Evolutionary conservation across 1,284 basidiomycete species (phyloP), one percentile per base, ranked within the genome.

Genomic region (Apiotrichum domesticum): DNA sequence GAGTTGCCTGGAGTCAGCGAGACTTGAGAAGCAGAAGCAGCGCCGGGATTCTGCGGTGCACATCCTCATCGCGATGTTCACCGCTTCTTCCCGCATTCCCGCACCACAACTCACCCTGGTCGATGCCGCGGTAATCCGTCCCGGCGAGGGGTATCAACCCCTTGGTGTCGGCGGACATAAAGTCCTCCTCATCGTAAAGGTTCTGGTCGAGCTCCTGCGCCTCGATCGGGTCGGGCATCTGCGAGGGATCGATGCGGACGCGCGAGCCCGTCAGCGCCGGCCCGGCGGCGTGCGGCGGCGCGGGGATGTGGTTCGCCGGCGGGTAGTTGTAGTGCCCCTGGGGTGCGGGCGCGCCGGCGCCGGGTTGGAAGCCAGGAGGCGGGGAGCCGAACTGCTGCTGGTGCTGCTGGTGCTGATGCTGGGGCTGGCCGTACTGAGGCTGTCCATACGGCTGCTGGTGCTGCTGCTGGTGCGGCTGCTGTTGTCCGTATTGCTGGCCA

Each of bases 171-270:
- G 79, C 79, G 4, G 90, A 93, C 76, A 84, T 80, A 65, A 86
- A 93, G 55, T 83, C 80, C 68, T 90, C 84, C 43, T 84, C 80
- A 65, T 90, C 85, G 85, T 91, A 96, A 78, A 84, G 79, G 56
- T 85, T 83, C 66, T 89, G 85, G 80, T 98, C 95, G 21, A 82
- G 78, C 67, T 94, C 88, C 63, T 90, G 86, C 11, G 86, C 81
- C 56, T 90, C 87, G 34, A 92, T 85, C 11, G 92, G 89, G 7
- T 91, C 93, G 6, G 96, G 96, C 50, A 98, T 87, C 74, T 97
- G 92, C 63, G 81, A 84, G 3, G 89, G 87, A 72, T 97, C 90
- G 67, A 98, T 93, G 63, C 87, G 85, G 45, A 88, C 83, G 46
- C 91, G 84, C 46, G 70, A 68, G 13, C 87, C 87, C 75, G 82